Base-by-base conservation (phyloP, 352 stramenopile species). In the Phytophthora meadii region DNA sequence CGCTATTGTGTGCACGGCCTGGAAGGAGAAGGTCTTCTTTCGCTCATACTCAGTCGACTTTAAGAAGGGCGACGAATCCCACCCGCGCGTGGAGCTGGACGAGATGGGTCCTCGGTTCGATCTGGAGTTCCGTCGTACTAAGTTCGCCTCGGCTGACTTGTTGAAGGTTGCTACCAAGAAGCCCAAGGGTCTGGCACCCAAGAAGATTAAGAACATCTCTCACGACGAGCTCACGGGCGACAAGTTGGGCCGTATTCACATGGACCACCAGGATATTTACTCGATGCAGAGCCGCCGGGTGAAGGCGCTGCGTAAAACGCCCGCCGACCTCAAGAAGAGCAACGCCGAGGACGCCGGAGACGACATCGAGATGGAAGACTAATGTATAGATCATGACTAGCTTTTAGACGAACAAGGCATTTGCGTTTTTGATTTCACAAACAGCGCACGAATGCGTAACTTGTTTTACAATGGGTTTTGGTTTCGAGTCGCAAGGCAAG, bases 131-230 rank as follows among this genome's bases (percentile, higher is more conserved):
- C 95, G 97, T 17, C 87, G 98, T 62, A 95, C 94, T 48, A 97
- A 99, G 75, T 97, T 98, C 68, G 97, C 97, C 11, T 94, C 93
- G 19, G 76, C 90, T 39, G 97, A 99, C 65, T 68, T 99, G 50
- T 96, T 97, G 79, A 99, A 99, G 84, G 82, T 89, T 4, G 88
- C 97, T 11, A 93, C 96, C 46, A 98, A 98, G 84, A 98, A 97
- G 65, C 85, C 89, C 9, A 97, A 96, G 82, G 89, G 85, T 49
- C 68, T 97, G 46, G 88, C 94, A 50, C 78, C 89, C 22, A 99
- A 98, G 82, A 99, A 99, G 88, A 91, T 98, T 74, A 99, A 99
- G 89, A 98, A 98, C 74, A 98, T 99, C 70, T 96, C 97, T 72
- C 81, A 81, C 74, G 97, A 98, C 61, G 98, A 99, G 72, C 79